Conservation (phyloP, 352 stramenopile species). For the Phytophthora idaei region DNA sequence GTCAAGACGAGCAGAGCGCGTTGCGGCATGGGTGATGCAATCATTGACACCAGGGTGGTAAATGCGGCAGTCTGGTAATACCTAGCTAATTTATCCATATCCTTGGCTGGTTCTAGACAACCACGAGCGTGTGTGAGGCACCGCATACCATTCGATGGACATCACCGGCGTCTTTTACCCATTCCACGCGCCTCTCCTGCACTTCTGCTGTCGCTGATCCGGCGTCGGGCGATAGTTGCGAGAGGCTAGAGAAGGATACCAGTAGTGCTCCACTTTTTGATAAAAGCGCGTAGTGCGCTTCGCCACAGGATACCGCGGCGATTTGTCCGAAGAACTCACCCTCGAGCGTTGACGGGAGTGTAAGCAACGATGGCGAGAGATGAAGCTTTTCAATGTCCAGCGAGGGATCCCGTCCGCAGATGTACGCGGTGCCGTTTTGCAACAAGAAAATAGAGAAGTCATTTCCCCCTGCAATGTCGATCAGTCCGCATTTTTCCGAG, state of each 20-base stretch:
- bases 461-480: constrained; percentile 41
- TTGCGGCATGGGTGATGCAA: too few species aligned
- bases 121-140: constrained; percentile 45
- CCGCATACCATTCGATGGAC: constrained; percentile 42
- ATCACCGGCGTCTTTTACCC: constrained; percentile 23
- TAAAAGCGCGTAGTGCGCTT: constrained; percentile 50
- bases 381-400: constrained; percentile 17
- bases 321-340: constrained; percentile 31
- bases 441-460: constrained; percentile 50
- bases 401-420: constrained; percentile 47
- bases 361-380: constrained; percentile 39
- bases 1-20: too few species aligned
- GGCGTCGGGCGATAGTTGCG: constrained; percentile 14
- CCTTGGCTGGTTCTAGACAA: constrained; percentile 9
- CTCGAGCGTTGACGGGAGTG: constrained; percentile 23
- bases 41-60: too few species aligned
- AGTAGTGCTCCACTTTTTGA: constrained; percentile 35
- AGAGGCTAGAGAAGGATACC: constrained; percentile 26
- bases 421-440: constrained; percentile 35
- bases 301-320: constrained; percentile 44
- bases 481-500: constrained; percentile 20
- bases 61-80: too few species aligned
- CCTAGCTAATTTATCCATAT: too few species aligned
- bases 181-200: constrained; percentile 24
- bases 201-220: constrained; percentile 21